Evolutionary conservation across 176 grass and related monocot species (phyloP).

Genomic region (Carex cristatella): DNA sequence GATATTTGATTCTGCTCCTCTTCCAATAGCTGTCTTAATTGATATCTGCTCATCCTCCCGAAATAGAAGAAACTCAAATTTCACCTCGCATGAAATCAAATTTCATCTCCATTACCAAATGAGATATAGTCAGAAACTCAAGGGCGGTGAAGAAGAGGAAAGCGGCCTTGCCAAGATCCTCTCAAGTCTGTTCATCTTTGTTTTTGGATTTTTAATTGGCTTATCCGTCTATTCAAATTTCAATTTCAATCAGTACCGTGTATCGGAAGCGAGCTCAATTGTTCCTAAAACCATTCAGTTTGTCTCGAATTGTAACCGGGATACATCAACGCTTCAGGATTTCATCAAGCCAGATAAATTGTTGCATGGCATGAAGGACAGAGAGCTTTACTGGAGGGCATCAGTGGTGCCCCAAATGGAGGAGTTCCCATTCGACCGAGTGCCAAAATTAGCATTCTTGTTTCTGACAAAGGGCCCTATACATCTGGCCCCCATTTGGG

Average conservation of each 20-base stretch:
- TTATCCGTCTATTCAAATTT: conserved; percentile 34
- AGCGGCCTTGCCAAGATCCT: conserved; percentile 42
- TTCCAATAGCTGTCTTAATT: conserved; percentile 1
- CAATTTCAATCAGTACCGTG: conserved; percentile 26
- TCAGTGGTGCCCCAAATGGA: conserved; percentile 49
- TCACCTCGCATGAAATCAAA: not conserved
- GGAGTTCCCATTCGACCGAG: conserved; percentile 51
- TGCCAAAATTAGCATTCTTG: conserved; percentile 83
- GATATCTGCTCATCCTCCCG: not conserved
- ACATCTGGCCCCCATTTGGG: conserved; percentile 70
- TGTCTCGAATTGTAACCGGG: conserved; percentile 13
- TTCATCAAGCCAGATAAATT: conserved; percentile 60
- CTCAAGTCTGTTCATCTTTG: conserved; percentile 56
- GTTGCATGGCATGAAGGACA: conserved; percentile 77
- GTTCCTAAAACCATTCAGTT: conserved; percentile 24
- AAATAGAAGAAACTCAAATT: conserved; percentile 25
- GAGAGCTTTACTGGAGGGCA: conserved; percentile 77
- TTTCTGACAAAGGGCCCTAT: conserved; percentile 62
- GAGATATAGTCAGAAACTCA: conserved; percentile 18
- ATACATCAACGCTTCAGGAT: conserved; percentile 24
- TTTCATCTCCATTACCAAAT: conserved; percentile 15
- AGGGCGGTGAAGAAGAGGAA: conserved; percentile 20
- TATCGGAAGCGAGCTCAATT: conserved; percentile 14
- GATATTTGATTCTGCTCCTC: conserved; percentile 1
- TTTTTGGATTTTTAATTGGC: conserved; percentile 45